A percentile compares a stretch with the other conserved stretches of the same genome.
Conservation (phyloP, 1,139 yeast genomes). For the Saccharomycopsis phalli region DNA sequence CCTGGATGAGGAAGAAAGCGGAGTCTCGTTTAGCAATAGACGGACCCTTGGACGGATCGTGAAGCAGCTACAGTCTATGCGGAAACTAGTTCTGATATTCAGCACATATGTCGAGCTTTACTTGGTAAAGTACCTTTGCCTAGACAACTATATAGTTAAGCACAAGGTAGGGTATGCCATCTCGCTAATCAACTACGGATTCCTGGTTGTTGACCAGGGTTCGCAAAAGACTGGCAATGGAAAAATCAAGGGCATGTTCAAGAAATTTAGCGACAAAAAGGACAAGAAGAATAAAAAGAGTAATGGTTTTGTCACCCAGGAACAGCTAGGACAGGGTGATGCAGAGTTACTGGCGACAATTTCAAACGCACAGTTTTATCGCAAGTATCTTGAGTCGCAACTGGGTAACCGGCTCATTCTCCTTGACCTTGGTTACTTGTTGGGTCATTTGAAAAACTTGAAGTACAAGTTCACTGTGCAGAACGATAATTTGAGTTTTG, state of each 20-base stretch:
- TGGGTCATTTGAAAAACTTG: slow-evolving; percentile 12
- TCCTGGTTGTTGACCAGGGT: slow-evolving; percentile 1
- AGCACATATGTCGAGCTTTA: slow-evolving; percentile 11
- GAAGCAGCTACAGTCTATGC: neutral
- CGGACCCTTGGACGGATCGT: slow-evolving; percentile 1
- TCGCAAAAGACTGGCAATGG: slow-evolving; percentile 1
- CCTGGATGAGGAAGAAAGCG: neutral
- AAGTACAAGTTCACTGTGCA: slow-evolving; percentile 14
- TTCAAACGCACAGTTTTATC: slow-evolving; percentile 3
- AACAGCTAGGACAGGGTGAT: neutral
- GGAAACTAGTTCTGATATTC: slow-evolving; percentile 3
- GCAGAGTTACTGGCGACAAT: slow-evolving; percentile 2
- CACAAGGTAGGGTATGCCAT: slow-evolving; percentile 15
- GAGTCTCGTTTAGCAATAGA: neutral
- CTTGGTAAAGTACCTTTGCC: slow-evolving; percentile 12
- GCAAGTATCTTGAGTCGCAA: neutral
- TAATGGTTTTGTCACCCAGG: neutral
- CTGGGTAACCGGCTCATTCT: slow-evolving; percentile 6
- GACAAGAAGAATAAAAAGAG: neutral
- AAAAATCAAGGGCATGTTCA: neutral
- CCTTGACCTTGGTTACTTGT: slow-evolving; percentile 12
- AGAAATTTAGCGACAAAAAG: slow-evolving; percentile 2
- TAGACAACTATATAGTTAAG: slow-evolving; percentile 14
- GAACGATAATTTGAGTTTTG: slow-evolving; percentile 16
- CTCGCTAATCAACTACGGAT: slow-evolving; percentile 15